These are phyloP conservation scores for Xerophyta viscosa DNA, from an alignment of 106 monocot species.

Conservation along the genomic window DNA sequence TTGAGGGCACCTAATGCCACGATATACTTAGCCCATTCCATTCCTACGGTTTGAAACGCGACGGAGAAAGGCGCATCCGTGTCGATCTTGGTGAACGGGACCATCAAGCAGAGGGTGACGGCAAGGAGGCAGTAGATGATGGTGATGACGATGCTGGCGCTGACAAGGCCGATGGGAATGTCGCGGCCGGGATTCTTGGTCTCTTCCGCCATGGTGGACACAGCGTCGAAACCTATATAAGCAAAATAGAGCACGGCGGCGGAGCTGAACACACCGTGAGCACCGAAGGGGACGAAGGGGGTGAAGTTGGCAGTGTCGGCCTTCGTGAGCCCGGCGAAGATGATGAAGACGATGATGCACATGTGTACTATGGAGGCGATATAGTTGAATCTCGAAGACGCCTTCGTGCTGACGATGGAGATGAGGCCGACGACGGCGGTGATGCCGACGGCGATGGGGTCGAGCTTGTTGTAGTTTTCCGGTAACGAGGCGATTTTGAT, in stretches of 20 bases:
- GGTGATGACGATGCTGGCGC: not conserved
- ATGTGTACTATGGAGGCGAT: not conserved
- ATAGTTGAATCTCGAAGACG: not conserved
- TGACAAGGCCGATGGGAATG: not conserved
- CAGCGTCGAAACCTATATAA: not conserved
- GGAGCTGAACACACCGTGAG: not conserved
- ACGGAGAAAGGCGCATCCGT: not conserved
- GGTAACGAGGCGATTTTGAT: not conserved
- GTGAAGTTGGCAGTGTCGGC: not conserved
- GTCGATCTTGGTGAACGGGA: slow-evolving; percentile 1
- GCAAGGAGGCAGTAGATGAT: not conserved
- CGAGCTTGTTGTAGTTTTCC: not conserved
- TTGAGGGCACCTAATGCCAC: slow-evolving; percentile 33
- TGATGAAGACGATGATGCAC: not conserved
- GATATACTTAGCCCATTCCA: slow-evolving; percentile 33
- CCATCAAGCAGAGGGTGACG: not conserved
- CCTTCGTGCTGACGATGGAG: not conserved
- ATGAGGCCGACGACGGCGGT: not conserved
- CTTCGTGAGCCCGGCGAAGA: slow-evolving; percentile 1
- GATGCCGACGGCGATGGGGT: slow-evolving; percentile 5
- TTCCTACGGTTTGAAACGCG: slow-evolving; percentile 2
- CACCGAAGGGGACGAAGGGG: slow-evolving; percentile 1
- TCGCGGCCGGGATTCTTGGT: slow-evolving; percentile 3
- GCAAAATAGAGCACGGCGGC: slow-evolving; percentile 1
- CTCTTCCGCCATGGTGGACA: not conserved